These are phyloP conservation scores for Podaxis rugospora DNA, from an alignment of 768 basidiomycete species.

Conservation along the genomic window DNA sequence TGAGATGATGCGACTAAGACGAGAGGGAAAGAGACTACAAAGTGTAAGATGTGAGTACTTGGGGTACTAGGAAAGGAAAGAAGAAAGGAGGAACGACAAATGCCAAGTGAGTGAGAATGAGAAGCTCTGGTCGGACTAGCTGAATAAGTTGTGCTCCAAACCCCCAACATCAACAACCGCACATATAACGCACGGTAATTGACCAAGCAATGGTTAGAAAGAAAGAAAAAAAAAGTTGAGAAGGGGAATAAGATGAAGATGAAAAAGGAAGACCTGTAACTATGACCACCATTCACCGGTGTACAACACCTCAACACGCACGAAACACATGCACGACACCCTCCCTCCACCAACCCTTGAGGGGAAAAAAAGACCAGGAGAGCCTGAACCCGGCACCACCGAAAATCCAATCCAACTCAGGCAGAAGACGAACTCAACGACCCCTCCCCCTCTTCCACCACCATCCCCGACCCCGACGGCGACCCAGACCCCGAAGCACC, in stretches of 20 bases:
- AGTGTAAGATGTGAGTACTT: slow-evolving; percentile 5
- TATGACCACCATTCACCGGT: background rate
- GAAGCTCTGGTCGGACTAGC: background rate
- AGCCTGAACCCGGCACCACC: background rate
- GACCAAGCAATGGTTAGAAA: slow-evolving; percentile 3
- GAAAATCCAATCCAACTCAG: background rate
- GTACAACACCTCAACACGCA: background rate
- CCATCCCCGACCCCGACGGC: background rate
- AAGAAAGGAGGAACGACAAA: background rate
- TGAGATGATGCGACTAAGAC: slow-evolving; percentile 10
- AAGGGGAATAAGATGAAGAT: background rate
- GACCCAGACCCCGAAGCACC: background rate
- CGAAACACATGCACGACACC: background rate
- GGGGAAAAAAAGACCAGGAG: too few relatives aligned
- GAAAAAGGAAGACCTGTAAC: background rate
- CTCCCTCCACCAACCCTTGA: background rate
- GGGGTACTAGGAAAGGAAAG: background rate
- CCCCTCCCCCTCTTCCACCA: background rate
- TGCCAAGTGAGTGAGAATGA: background rate
- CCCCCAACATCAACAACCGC: background rate
- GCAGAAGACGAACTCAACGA: slow-evolving; percentile 1
- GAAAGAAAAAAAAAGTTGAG: background rate
- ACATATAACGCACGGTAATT: background rate
- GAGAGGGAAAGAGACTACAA: background rate
- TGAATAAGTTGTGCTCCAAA: slow-evolving; percentile 1